Evolutionary conservation across 768 basidiomycete species (phyloP), one percentile per base, ranked within the genome.

Genomic region (Cyathus striatus): DNA sequence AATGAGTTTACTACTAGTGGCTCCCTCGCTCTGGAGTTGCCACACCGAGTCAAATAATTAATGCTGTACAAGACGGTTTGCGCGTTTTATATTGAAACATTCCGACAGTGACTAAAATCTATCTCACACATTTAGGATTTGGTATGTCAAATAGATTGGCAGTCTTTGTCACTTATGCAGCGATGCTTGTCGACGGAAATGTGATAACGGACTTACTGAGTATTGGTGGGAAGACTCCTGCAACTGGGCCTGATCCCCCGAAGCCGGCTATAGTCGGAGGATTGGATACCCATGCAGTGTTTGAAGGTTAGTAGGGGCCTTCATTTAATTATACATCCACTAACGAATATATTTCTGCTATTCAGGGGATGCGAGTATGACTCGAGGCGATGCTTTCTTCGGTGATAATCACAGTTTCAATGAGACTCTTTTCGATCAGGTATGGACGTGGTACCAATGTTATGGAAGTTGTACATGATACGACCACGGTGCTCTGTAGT

Each of bases 321-420:
- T n/a, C n/a, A 22, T 14, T 33, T 43, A 52, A n/a, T n/a, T n/a
- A 10, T 37, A 14, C 13, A 2, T 10, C 35, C 3, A n/a, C 21
- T 20, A n/a, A 37, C 21, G 17, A 13, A 32, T 32, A 13, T 13
- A 32, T 12, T 16, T 13, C 12, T 12, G 17, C n/a, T n/a, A n/a
- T n/a, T 13, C 18, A 45, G 51, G 52, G 27, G 53, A 54, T 34
- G 43, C 53, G 7, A 54, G 53, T 37, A 54, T 48, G 46, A 54
- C 53, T 18, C 50, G 53, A 35, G 53, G 53, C n/a, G 56, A 58
- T 40, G 44, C 46, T 22, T 55, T 54, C 46, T 58, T 58, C 32
- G 56, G 54, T 21, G 48, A 55, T 20, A 55, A 58, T 35, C 52
- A 56, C 40, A 53, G 50, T 34, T 55, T 58, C 45, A 58, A 58